Evolutionary conservation across 2,329 filamentous ascomycete species (phyloP), one percentile per base, ranked within the genome.

Genomic region (Sporothrix protearum): DNA sequence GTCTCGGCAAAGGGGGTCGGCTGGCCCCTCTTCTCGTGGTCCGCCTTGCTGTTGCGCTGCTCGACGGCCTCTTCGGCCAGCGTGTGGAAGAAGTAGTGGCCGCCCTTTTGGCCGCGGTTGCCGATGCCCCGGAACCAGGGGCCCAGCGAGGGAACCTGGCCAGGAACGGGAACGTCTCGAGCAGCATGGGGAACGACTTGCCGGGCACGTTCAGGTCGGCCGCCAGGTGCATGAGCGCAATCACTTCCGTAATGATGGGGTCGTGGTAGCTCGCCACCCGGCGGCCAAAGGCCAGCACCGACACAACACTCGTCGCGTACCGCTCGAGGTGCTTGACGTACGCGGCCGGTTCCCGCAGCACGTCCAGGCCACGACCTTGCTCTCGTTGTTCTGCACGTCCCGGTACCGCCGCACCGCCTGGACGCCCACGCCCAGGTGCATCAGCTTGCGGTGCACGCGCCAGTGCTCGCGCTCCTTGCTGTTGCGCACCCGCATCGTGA

Each of bases 181-280:
- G 82, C 36, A 88, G 77, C 84, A 84, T 87, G 30, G 85, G 86
- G 75, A 86, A 87, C 0, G 78, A 83, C 76, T 86, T 86, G 9
- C 84, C 84, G 0, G 84, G 82, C 63, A 85, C 84, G 74, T 85
- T 85, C 28, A 88, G 78, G 71, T 87, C 85, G 1, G 86, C 86
- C 0, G 86, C 86, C 70, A 86, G 81, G 71, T 89, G 84, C 82
- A 88, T 85, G 42, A 86, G 79, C 0, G 85, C 83, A 71, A 88
- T 85, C n/a, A 86, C 87, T 76, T 88, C 86, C 2, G 86, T 86
- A 73, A 88, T 85, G 75, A 87, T 87, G 4, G 86, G 86, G 74
- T 89, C 86, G 19, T 83, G 80, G 75, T 78, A 83, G 69, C 77
- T 82, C 9, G 81, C 82, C 0, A 87, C 82, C 10, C 87, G 80